Evolutionary conservation across 2,329 filamentous ascomycete species (phyloP), one percentile per base, ranked within the genome.

Genomic region (Lasiodiplodia citricola): DNA sequence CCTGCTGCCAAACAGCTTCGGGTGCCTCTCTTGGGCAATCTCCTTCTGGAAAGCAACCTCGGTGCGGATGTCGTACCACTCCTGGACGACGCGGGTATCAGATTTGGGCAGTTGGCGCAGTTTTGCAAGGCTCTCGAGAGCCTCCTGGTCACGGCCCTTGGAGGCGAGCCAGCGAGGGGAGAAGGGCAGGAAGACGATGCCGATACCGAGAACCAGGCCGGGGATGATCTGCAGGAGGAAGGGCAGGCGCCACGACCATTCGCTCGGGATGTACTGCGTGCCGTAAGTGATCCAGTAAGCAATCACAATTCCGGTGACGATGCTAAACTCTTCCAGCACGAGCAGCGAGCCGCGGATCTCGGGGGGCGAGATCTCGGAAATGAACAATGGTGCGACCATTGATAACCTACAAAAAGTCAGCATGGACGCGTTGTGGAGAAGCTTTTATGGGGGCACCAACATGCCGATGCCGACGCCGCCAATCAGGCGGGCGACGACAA

Each of bases 241-340:
- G 0, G 84, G 84, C 0, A 86, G 76, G 7, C 83, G 78, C 72
- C 81, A 86, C 3, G 83, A 75, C 74, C 78, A 79, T 71, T 83
- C 79, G 38, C 79, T 73, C 0, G 75, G 69, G 51, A 86, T 80
- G 70, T 79, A 77, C 6, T 79, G 75, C 0, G 85, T 87, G 0
- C 81, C 86, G 68, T 87, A 88, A 0, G 84, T 85, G 47, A 86
- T 85, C 83, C 84, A 88, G 72, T 83, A 88, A 1, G 85, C 82
- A 28, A 86, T 77, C 3, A 87, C 81, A 68, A 83, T 83, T 2
- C 85, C 83, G 23, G 79, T 74, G 14, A 84, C 82, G 63, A 85
- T 85, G 62, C 76, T 78, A 68, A 85, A 77, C 60, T 83, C 79
- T 68, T 85, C 81, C 4, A 85, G 74, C 2, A 84, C 88, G 57